Evolutionary conservation across 108 stramenopile genomes (phyloP).

Genomic region (Fistulifera solaris): DNA sequence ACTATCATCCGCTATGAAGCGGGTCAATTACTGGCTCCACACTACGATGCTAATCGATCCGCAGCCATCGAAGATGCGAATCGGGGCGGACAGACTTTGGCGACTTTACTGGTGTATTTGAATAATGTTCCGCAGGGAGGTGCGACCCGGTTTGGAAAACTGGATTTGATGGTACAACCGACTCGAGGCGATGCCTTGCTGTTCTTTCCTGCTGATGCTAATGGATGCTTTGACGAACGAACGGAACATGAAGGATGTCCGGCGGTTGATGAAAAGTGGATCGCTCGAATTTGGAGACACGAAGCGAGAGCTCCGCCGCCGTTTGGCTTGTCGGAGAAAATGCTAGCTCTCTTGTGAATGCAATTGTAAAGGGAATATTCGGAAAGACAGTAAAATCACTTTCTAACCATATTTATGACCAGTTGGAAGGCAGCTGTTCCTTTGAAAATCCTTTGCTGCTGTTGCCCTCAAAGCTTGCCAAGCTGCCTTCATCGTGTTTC

Average conservation of each 20-base stretch:
- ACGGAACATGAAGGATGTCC: constrained; percentile 74
- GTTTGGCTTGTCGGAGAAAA: constrained; percentile 49
- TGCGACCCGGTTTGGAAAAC: constrained; percentile 44
- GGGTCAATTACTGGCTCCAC: constrained; percentile 59
- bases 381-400: no score
- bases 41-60: constrained; percentile 72
- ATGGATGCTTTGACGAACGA: constrained; percentile 66
- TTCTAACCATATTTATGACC: no score
- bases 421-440: no score
- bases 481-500: no score
- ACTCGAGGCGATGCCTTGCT: constrained; percentile 60
- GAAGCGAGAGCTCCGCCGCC: constrained; percentile 51
- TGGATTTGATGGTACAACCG: constrained; percentile 35
- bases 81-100: constrained; percentile 71
- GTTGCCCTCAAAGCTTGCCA: no score
- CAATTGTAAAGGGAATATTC: no score
- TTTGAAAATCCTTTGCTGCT: no score
- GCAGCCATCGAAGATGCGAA: constrained; percentile 66
- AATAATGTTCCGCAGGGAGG: constrained; percentile 74
- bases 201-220: constrained; percentile 72
- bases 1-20: constrained; percentile 66
- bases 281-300: constrained; percentile 76
- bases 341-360: no score
- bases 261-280: constrained; percentile 74
- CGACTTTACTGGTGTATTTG: constrained; percentile 68